These are phyloP conservation scores for Puya raimondii DNA, from an alignment of 176 grass and related monocot genomes.

Conservation along the genomic window DNA sequence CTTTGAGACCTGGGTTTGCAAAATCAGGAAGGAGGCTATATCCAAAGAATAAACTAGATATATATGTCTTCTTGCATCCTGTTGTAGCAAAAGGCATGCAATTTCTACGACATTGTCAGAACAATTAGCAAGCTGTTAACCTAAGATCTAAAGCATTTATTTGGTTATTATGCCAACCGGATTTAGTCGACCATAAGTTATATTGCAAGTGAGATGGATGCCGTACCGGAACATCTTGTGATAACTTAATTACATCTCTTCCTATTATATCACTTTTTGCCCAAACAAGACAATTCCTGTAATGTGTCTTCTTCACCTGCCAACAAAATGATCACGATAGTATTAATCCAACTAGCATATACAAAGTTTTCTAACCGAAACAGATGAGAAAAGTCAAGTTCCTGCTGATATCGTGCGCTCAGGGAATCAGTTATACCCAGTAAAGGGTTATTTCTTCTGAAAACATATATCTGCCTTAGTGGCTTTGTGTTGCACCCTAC, in stretches of 20 bases:
- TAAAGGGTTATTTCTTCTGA: too few species aligned
- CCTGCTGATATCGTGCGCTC: not conserved
- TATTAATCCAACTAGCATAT: not conserved
- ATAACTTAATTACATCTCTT: constrained; percentile 54
- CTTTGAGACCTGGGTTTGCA: too few species aligned
- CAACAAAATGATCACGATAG: not conserved
- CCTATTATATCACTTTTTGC: constrained; percentile 60
- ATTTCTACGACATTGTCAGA: too few species aligned
- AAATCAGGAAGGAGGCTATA: too few species aligned
- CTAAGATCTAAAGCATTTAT: too few species aligned
- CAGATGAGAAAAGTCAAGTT: not conserved
- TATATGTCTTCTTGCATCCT: too few species aligned
- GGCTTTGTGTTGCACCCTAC: not conserved
- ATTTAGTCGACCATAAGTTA: not conserved
- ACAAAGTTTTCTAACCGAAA: not conserved
- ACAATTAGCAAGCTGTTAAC: too few species aligned
- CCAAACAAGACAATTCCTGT: constrained; percentile 66
- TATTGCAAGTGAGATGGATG: not conserved
- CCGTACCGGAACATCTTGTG: constrained; percentile 51
- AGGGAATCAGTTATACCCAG: not conserved
- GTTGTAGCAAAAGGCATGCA: too few species aligned
- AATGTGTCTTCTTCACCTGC: constrained; percentile 54
- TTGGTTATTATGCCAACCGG: too few species aligned
- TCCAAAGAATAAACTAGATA: too few species aligned
- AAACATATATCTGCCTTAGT: too few species aligned